phyloP scores from a whole-genome alignment of 768 basidiomycete genomes.

The Amanita pseudoporphyria region DNA sequence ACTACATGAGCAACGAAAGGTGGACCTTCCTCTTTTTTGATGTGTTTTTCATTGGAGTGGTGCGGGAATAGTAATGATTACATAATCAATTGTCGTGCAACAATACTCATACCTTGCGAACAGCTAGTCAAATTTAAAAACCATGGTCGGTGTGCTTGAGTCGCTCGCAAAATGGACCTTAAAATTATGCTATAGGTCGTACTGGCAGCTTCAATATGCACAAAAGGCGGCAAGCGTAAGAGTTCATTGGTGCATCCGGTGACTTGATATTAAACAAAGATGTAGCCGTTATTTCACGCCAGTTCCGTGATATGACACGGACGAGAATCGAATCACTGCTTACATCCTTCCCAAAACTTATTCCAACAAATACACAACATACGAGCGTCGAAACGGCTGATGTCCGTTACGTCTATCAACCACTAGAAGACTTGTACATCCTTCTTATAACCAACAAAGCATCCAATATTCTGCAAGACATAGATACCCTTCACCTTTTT shows the following conservation, averaged over 20 bases:
- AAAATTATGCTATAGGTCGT: conserved; percentile 53
- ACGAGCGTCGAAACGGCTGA: conserved; percentile 94
- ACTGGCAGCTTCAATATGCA: conserved; percentile 90
- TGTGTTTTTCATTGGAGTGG: no score
- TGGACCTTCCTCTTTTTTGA: no score
- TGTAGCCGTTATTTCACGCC: conserved; percentile 89
- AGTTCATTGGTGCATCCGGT: conserved; percentile 1
- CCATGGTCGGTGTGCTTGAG: background rate
- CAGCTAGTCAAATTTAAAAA: no score
- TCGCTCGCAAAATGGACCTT: background rate
- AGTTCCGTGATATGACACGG: conserved; percentile 89
- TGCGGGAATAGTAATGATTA: no score
- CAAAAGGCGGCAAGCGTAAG: conserved; percentile 86
- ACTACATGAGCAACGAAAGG: no score
- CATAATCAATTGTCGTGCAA: no score
- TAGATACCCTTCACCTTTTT: conserved; percentile 91
- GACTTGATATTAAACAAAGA: background rate
- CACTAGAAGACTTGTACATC: conserved; percentile 94
- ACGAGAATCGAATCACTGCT: conserved; percentile 92
- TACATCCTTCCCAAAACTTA: conserved; percentile 95
- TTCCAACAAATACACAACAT: conserved; percentile 90
- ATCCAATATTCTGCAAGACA: conserved; percentile 98
- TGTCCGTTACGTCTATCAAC: conserved; percentile 95
- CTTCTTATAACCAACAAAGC: conserved; percentile 97
- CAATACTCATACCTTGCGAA: no score